Evolutionary conservation across 352 stramenopile genomes (phyloP).

Genomic region (Globisporangium viniferum): DNA sequence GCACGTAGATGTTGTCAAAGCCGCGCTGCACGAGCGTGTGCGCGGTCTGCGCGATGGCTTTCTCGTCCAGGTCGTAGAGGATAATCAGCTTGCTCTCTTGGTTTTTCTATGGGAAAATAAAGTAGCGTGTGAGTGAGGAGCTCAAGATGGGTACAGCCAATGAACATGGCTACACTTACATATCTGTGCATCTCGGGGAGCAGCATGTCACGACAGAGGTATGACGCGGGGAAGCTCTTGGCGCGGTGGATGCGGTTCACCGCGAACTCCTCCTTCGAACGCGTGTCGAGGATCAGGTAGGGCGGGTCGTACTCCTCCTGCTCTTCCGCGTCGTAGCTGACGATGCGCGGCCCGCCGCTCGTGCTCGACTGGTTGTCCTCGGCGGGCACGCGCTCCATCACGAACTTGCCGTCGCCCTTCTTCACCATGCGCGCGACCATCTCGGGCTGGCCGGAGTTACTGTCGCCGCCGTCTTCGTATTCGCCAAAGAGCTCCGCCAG

Average conservation of each 20-base stretch:
- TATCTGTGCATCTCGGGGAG: constrained; percentile 76
- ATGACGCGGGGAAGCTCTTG: constrained; percentile 59
- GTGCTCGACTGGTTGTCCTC: constrained; percentile 37
- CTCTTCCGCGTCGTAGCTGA: constrained; percentile 77
- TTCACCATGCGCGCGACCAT: constrained; percentile 79
- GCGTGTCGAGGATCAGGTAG: constrained; percentile 73
- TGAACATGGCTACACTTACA: constrained; percentile 22
- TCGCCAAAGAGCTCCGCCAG: constrained; percentile 73
- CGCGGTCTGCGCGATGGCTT: constrained; percentile 50
- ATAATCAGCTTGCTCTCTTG: constrained; percentile 72
- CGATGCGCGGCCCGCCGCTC: constrained; percentile 48
- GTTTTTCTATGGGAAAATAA: constrained; percentile 51
- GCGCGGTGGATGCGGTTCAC: constrained; percentile 66
- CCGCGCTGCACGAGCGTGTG: constrained; percentile 74
- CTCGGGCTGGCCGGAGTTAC: constrained; percentile 36
- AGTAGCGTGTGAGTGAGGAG: not conserved
- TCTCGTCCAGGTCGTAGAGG: constrained; percentile 78
- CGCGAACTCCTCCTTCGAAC: constrained; percentile 64
- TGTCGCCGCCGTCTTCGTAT: constrained; percentile 52
- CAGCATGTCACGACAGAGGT: constrained; percentile 58
- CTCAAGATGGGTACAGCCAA: not conserved
- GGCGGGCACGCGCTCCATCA: constrained; percentile 61
- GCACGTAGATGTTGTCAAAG: constrained; percentile 85
- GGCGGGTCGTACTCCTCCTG: constrained; percentile 73
- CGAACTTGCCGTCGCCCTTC: constrained; percentile 56